Base-by-base conservation (phyloP, 2,329 filamentous ascomycete genomes). In the Penicillium sp. region DNA sequence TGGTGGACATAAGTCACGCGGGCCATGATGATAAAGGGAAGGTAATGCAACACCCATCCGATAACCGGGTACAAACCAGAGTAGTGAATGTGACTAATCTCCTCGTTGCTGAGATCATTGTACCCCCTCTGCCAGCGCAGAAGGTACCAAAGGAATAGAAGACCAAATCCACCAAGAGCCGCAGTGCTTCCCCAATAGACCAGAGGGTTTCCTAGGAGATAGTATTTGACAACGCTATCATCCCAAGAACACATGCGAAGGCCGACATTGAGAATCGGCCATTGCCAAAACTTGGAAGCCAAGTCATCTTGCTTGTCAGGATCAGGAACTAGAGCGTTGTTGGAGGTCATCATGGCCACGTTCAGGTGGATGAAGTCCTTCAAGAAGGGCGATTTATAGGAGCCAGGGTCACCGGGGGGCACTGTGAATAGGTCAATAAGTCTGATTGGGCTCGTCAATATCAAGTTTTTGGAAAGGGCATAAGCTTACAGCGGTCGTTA, bases 261-360 rank as follows among this genome's bases (percentile, higher is more conserved):
- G 73, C 94, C 94, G 57, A 97, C 94, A 69, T 97, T 83, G 41
- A 99, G 86, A 62, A 99, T 86, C 21, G 94, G 94, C 94, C 94
- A 99, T 78, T 99, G 93, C 94, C 94, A 99, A 82, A 93, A 97
- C 65, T 92, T 83, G 15, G 94, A 99, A 33, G 94, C 94, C 48
- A 99, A 86, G 71, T 99, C 94, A 71, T 99, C 94, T 76, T 99
- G 94, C 84, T 99, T 99, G 76, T 99, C 94, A 5, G 94, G 93
- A 71, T 99, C 94, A 4, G 94, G 94, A 21, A 99, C 91, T 46
- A 99, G 86, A 25, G 94, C 94, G 72, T 99, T 99, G 84, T 99
- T 99, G 40, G 94, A 97, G 4, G 94, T 99, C 93, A 97, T 97
- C 94, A 99, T 99, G 62, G 94, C 94, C 61, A 99, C 94, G 74